Evolutionary conservation across 257 asterid genomes (phyloP).

Genomic region (Lithospermum erythrorhizon): DNA sequence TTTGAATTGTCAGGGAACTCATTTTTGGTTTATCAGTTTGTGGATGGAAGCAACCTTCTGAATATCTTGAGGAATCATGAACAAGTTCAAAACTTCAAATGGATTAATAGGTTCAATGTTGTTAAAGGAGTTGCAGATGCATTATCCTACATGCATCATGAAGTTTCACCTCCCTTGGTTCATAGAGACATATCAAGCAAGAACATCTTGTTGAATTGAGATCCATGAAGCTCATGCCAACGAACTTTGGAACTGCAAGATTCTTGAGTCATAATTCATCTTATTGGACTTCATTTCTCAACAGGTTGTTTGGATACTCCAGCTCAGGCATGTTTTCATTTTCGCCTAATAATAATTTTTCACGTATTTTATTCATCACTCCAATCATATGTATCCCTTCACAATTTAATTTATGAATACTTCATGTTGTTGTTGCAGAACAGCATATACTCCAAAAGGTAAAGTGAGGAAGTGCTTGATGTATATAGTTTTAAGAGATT

Average conservation of each 20-base stretch:
- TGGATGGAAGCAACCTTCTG: conserved; percentile 22
- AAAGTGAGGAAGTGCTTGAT: conserved; percentile 26
- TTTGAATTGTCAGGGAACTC: conserved; percentile 21
- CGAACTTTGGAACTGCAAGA: conserved; percentile 24
- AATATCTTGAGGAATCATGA: conserved; percentile 12
- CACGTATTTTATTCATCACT: not conserved
- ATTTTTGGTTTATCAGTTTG: conserved; percentile 23
- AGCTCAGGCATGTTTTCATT: conserved; percentile 20
- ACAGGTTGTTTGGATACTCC: conserved; percentile 24
- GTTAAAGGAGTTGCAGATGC: conserved; percentile 25
- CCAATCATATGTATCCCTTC: not conserved
- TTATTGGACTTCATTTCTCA: conserved; percentile 20
- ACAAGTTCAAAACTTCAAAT: conserved; percentile 14
- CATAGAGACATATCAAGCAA: conserved; percentile 34
- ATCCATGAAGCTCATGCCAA: conserved; percentile 12
- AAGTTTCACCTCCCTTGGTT: conserved; percentile 27
- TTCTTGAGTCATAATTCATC: conserved; percentile 13
- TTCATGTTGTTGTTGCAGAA: conserved; percentile 8
- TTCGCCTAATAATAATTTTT: not conserved
- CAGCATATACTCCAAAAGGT: conserved; percentile 25
- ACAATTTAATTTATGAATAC: too few relatives aligned
- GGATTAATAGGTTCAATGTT: conserved; percentile 18
- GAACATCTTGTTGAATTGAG: conserved; percentile 18
- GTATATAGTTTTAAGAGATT: conserved; percentile 26
- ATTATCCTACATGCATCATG: conserved; percentile 31